Percentiles rank a stretch among this genome's conserved stretches.
Evolutionary conservation across 257 asterid species (phyloP).

Genomic region (Plantago ovata): DNA sequence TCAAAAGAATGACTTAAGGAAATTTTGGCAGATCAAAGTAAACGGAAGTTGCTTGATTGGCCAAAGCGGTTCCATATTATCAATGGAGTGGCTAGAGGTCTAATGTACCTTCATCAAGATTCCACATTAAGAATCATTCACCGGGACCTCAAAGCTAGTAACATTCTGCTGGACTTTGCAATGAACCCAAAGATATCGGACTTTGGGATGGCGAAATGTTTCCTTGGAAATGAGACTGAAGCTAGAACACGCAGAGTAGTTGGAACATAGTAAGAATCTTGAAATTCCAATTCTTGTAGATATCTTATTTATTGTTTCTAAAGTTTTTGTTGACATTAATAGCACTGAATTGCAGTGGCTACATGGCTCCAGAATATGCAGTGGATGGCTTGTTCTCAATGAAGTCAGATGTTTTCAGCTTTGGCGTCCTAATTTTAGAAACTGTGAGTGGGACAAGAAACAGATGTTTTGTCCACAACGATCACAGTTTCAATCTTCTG

Average conservation of each 20-base stretch:
- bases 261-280: background rate
- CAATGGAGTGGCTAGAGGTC: conserved; percentile 3
- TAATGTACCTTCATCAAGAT: background rate
- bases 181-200: conserved; percentile 1
- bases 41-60: background rate
- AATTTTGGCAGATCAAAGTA: background rate
- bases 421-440: too few species aligned
- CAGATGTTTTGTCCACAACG: too few species aligned
- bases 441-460: too few species aligned
- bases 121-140: too few species aligned
- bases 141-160: too few species aligned
- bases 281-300: background rate
- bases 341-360: background rate
- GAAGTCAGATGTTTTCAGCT: too few species aligned
- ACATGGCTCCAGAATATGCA: too few species aligned
- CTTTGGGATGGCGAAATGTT: background rate
- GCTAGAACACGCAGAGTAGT: background rate
- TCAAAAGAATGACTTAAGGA: too few species aligned
- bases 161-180: background rate
- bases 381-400: too few species aligned
- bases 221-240: background rate
- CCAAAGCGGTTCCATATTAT: background rate
- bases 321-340: background rate
- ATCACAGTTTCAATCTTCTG: conserved; percentile 6
- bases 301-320: too few species aligned